Base-by-base conservation (phyloP, 176 grass and related monocot species). In the Bolboschoenus planiculmis region DNA sequence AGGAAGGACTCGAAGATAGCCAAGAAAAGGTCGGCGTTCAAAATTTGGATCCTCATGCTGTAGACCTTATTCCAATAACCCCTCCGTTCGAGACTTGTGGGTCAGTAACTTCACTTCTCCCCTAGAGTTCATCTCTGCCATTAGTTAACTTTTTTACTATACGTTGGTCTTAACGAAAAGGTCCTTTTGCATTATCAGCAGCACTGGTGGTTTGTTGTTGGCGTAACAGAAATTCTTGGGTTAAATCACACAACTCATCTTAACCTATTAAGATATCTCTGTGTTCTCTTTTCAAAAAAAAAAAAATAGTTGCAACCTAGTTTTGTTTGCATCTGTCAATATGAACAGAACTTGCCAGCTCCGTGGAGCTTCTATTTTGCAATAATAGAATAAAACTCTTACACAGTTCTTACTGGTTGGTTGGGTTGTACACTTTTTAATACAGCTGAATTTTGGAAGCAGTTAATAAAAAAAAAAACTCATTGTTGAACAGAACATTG, bases 1-100 rank as follows among this genome's bases (percentile, higher is more conserved):
- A 95, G 53, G 95, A 93, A 62, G 78, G 14, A 43, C 73, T 53
- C 37, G 84, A 86, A 78, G 89, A 90, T 83, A 83, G 78, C 29
- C 87, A 88, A 86, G 91, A 93, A 56, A 91, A 89, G 13, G 78
- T 89, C 60, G 90, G 61, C 46, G 90, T 87, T 56, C 78, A 91
- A 55, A 83, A 31, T 18, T 86, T 93, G 33, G 84, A 86, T 48
- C 57, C 90, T 23, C 86, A 71, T 72, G 78, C 86, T 73, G 76
- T 83, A 81, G 90, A 91, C 14, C 85, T 86, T 81, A 56, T 93
- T 57, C 90, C 96, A 26, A 87, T 90, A 86, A 99, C 96, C 79
- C 93, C 93, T 35, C 89, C 92, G 34, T 90, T 86, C 4, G 88
- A 85, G 26, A 79, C 89, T 86, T 39, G 81, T 75, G 94, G 96